Evolutionary conservation across 140 eudicot species (phyloP).

Genomic region (Oenanthe javanica): DNA sequence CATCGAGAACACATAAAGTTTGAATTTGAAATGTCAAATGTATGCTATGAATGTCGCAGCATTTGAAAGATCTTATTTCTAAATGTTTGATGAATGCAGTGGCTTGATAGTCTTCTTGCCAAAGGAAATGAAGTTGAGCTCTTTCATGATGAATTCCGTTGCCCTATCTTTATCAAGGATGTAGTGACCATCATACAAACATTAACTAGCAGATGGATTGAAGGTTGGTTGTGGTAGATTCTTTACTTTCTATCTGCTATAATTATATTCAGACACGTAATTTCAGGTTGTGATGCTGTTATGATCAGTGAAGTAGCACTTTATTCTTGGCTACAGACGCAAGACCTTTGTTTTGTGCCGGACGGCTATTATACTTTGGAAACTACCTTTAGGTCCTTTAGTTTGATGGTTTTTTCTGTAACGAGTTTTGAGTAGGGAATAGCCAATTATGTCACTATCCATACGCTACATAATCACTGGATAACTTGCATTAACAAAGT

Average conservation of each 20-base stretch:
- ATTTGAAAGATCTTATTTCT: not conserved
- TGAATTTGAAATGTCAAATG: not conserved
- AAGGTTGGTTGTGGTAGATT: slow-evolving; percentile 43
- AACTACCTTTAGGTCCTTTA: not conserved
- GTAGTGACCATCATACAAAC: slow-evolving; percentile 48
- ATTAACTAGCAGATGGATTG: slow-evolving; percentile 55
- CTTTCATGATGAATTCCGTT: slow-evolving; percentile 84
- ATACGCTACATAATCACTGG: not conserved
- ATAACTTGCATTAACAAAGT: not conserved
- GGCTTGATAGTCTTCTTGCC: slow-evolving; percentile 82
- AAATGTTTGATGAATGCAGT: slow-evolving; percentile 36
- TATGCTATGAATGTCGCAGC: not conserved
- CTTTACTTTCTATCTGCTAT: not conserved
- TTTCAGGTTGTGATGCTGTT: not conserved
- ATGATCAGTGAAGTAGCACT: not conserved
- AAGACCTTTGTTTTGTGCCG: not conserved
- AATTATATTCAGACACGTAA: not conserved
- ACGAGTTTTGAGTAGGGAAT: not conserved
- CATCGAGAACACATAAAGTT: not conserved
- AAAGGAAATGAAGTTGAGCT: slow-evolving; percentile 58
- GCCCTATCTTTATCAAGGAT: slow-evolving; percentile 79
- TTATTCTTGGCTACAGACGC: not conserved
- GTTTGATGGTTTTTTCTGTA: not conserved
- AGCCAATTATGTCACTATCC: not conserved
- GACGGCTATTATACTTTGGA: not conserved